A percentile compares a stretch with the other conserved stretches of the same genome.
Evolutionary conservation across 768 basidiomycete species (phyloP).

Genomic region (Ramaria rubella): DNA sequence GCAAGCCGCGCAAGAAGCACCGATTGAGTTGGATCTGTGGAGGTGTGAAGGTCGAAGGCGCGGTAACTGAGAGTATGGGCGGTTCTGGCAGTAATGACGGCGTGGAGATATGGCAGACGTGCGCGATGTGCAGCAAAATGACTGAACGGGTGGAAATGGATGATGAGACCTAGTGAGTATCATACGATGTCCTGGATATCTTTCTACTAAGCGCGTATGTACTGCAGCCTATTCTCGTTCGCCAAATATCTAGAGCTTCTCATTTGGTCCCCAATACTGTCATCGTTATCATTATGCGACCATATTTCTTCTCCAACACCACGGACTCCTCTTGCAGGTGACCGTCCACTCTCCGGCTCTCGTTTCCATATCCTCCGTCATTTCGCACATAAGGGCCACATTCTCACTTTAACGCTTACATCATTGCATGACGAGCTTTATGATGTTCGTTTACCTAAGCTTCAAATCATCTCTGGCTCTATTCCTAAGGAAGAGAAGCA

Average conservation of each 20-base stretch:
- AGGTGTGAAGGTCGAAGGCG: constrained; percentile 24
- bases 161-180: constrained; percentile 47
- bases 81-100: constrained; percentile 13
- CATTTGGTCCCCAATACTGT: constrained; percentile 38
- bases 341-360: constrained; percentile 21
- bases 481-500: constrained; percentile 2
- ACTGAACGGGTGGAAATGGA: constrained; percentile 33
- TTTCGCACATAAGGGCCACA: constrained; percentile 32
- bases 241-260: constrained; percentile 53
- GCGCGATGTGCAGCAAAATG: constrained; percentile 38
- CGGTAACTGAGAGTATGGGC: constrained; percentile 10
- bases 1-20: constrained; percentile 34
- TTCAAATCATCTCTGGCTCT: constrained; percentile 40
- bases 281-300: constrained; percentile 36
- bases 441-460: constrained; percentile 51
- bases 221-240: constrained; percentile 43
- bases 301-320: constrained; percentile 35
- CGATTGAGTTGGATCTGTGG: constrained; percentile 37
- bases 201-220: not conserved
- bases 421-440: constrained; percentile 45
- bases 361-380: constrained; percentile 35
- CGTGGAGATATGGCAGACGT: constrained; percentile 44
- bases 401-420: constrained; percentile 41
- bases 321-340: constrained; percentile 7
- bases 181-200: constrained; percentile 1